Percentiles rank a stretch among this genome's conserved stretches.
phyloP scores from a whole-genome alignment of 2,329 filamentous ascomycete genomes.

The Sphaceloma murrayae region DNA sequence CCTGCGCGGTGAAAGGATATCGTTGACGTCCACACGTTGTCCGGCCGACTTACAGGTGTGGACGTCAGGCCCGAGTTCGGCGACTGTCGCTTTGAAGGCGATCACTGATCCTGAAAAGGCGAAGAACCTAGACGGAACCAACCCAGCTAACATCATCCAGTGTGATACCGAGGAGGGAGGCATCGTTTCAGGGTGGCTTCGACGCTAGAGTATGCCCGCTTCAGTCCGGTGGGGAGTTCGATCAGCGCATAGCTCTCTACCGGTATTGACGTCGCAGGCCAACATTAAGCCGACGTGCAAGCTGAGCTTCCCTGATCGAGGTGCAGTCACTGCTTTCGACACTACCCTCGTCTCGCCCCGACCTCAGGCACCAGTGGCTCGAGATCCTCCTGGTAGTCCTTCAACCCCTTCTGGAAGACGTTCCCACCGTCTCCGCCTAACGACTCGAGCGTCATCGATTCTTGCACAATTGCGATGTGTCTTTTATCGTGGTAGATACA shows the following conservation, averaged over 20 bases:
- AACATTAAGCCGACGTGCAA: neutral
- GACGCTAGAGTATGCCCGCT: conserved; percentile 52
- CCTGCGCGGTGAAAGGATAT: conserved; percentile 38
- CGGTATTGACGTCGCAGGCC: neutral
- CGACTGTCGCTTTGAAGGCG: conserved; percentile 39
- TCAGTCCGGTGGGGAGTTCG: neutral
- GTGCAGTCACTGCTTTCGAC: neutral
- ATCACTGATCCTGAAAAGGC: conserved; percentile 40
- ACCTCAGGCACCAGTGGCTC: neutral
- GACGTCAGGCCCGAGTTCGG: conserved; percentile 28
- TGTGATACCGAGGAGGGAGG: conserved; percentile 51
- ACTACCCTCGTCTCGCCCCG: neutral
- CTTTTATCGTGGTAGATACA: neutral
- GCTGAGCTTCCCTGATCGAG: neutral
- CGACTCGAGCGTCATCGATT: neutral
- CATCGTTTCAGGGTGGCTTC: conserved; percentile 39
- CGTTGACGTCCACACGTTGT: conserved; percentile 43
- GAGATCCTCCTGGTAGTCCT: neutral
- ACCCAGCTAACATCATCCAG: conserved; percentile 48
- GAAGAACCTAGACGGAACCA: conserved; percentile 52
- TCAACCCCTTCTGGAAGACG: neutral
- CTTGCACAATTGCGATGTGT: neutral
- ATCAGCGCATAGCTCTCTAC: neutral
- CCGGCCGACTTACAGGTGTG: conserved; percentile 43
- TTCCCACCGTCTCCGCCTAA: neutral